Evolutionary conservation across 257 asterid genomes (phyloP).

Genomic region (Echium plantagineum): DNA sequence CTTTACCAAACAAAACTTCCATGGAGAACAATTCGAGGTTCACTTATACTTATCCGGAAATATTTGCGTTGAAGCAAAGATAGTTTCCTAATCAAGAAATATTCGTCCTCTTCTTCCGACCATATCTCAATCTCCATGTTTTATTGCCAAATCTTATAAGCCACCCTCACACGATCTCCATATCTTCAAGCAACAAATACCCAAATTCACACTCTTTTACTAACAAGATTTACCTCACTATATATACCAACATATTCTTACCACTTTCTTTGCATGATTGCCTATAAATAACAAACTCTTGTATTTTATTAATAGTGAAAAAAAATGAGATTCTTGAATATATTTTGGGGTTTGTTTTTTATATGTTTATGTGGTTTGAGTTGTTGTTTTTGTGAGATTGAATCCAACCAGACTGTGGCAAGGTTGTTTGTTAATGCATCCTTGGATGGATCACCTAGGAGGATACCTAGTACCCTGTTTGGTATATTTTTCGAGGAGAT

Average conservation of each 20-base stretch:
- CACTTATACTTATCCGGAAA: background rate
- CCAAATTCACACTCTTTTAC: background rate
- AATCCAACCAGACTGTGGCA: slow-evolving; percentile 49
- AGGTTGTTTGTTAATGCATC: slow-evolving; percentile 38
- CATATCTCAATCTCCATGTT: background rate
- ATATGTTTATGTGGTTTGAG: slow-evolving; percentile 23
- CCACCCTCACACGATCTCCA: background rate
- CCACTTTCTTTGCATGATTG: no score
- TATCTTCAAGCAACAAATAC: background rate
- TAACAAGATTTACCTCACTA: no score
- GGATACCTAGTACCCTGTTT: slow-evolving; percentile 57
- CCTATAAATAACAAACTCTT: no score
- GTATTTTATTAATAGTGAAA: no score
- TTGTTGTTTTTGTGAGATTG: slow-evolving; percentile 24
- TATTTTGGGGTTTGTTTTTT: slow-evolving; percentile 28
- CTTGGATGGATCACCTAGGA: slow-evolving; percentile 34
- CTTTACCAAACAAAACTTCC: background rate
- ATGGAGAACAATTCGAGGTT: background rate
- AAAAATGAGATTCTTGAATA: slow-evolving; percentile 3
- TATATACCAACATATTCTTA: no score
- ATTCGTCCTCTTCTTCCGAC: background rate
- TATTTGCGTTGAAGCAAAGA: background rate
- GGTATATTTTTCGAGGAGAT: slow-evolving; percentile 97
- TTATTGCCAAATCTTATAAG: background rate
- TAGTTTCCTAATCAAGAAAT: background rate